Evolutionary conservation across 2,329 filamentous ascomycete genomes (phyloP).

Genomic region (Colletotrichum scovillei): DNA sequence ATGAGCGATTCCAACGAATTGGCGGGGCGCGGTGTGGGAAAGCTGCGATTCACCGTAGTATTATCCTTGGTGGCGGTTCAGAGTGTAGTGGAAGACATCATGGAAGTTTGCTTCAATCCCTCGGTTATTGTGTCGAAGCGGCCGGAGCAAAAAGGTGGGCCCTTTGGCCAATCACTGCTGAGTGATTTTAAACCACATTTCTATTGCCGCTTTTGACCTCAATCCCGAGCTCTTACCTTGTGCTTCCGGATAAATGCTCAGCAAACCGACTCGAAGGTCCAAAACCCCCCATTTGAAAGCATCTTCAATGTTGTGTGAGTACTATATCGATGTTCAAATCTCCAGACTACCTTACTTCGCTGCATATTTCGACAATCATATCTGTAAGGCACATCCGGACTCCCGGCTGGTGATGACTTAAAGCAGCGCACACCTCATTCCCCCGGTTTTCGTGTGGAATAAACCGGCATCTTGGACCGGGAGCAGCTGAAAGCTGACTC

Average conservation of each 20-base stretch:
- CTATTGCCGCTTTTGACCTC: background rate
- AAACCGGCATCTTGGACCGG: background rate
- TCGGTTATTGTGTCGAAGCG: conserved; percentile 15
- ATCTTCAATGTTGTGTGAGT: background rate
- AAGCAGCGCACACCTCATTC: background rate
- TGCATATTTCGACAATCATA: background rate
- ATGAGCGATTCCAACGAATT: conserved; percentile 6
- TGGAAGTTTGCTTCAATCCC: conserved; percentile 27
- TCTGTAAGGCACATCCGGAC: background rate
- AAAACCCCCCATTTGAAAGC: background rate
- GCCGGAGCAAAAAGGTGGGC: background rate
- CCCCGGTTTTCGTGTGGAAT: background rate
- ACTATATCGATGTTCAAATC: background rate
- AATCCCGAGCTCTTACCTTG: background rate
- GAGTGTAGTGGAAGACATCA: conserved; percentile 23
- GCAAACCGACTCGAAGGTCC: background rate
- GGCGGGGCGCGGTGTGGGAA: conserved; percentile 19
- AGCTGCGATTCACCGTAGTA: conserved; percentile 13
- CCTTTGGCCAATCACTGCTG: background rate
- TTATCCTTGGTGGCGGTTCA: conserved; percentile 29
- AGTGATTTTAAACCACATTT: conserved; percentile 11
- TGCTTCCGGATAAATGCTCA: conserved; percentile 11
- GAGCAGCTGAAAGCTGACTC: conserved; percentile 3
- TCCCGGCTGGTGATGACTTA: background rate
- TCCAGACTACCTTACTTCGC: background rate